These are phyloP conservation scores for Nitzschia sp. DNA, from an alignment of 108 stramenopile species.

Conservation along the genomic window DNA sequence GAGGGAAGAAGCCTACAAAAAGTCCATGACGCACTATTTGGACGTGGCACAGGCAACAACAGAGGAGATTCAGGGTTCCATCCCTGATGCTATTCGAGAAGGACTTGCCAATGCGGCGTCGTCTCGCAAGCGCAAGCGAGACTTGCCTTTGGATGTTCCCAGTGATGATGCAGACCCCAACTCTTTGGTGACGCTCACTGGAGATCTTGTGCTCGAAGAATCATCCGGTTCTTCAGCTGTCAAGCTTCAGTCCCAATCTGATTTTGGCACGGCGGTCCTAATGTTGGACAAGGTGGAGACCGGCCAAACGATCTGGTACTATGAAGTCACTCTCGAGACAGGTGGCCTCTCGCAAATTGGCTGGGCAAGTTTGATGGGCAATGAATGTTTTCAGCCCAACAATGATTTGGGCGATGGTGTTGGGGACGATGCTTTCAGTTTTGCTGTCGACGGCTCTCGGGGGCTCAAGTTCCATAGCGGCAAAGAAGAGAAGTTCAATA, in stretches of 20 bases:
- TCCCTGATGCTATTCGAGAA: slow-evolving; percentile 58
- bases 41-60: slow-evolving; percentile 41
- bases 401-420: slow-evolving; percentile 83
- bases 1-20: slow-evolving; percentile 43
- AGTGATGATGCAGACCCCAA: slow-evolving; percentile 28
- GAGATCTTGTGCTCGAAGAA: slow-evolving; percentile 54
- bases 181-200: slow-evolving; percentile 67
- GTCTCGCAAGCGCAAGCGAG: slow-evolving; percentile 24
- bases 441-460: slow-evolving; percentile 77
- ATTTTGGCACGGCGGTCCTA: slow-evolving; percentile 75
- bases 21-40: slow-evolving; percentile 63
- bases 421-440: slow-evolving; percentile 72
- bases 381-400: slow-evolving; percentile 53
- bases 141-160: not conserved
- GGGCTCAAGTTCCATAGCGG: slow-evolving; percentile 63
- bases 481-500: slow-evolving; percentile 48
- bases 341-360: slow-evolving; percentile 82
- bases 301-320: slow-evolving; percentile 36
- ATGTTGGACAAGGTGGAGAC: slow-evolving; percentile 33
- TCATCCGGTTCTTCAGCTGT: slow-evolving; percentile 14
- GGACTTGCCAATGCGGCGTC: slow-evolving; percentile 38
- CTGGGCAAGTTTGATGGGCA: slow-evolving; percentile 55
- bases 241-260: slow-evolving; percentile 76
- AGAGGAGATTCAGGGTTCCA: slow-evolving; percentile 27
- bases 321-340: slow-evolving; percentile 69